Base-by-base conservation (phyloP, 1,284 basidiomycete genomes). In the Cutaneotrichosporon sp. region DNA sequence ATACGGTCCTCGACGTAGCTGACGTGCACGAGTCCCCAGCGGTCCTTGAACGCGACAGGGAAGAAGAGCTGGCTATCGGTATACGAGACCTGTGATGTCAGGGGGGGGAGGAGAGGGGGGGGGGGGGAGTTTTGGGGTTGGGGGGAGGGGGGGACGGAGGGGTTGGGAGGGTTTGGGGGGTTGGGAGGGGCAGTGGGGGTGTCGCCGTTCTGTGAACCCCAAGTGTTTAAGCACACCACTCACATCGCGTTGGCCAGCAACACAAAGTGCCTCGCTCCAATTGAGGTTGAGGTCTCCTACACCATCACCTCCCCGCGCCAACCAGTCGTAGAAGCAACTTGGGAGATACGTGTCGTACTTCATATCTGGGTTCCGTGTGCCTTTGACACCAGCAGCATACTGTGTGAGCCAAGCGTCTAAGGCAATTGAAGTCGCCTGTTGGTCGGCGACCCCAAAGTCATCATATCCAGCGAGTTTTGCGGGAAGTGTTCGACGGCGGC, bases 61-160 rank as follows among this genome's bases (percentile, higher is more conserved):
- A 53, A 53, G 51, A 53, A 53, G 14, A 53, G 26, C 51, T 53
- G 51, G 26, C 26, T 34, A 31, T 53, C 51, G 51, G 51, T 53
- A 18, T 53, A 53, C 51, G 51, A 53, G 4, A 53, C 51, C 51
- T 53, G 51, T 53, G 42, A 18, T 11, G 51, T 53, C 31, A 53
- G 51, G 31, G 14, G 6, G n/a, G n/a, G n/a, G n/a, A n/a, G n/a
- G n/a, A n/a, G n/a, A n/a, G n/a, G n/a, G n/a, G n/a, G n/a, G n/a
- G n/a, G n/a, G n/a, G n/a, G n/a, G n/a, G n/a, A n/a, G n/a, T n/a
- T n/a, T n/a, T n/a, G n/a, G n/a, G n/a, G n/a, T n/a, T n/a, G n/a
- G n/a, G n/a, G n/a, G n/a, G n/a, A n/a, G n/a, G n/a, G n/a, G n/a
- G n/a, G n/a, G n/a, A n/a, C n/a, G n/a, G n/a, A n/a, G n/a, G n/a